These are phyloP conservation scores for Hamigera avellanea DNA, from an alignment of 495 filamentous ascomycete species.

Conservation along the genomic window DNA sequence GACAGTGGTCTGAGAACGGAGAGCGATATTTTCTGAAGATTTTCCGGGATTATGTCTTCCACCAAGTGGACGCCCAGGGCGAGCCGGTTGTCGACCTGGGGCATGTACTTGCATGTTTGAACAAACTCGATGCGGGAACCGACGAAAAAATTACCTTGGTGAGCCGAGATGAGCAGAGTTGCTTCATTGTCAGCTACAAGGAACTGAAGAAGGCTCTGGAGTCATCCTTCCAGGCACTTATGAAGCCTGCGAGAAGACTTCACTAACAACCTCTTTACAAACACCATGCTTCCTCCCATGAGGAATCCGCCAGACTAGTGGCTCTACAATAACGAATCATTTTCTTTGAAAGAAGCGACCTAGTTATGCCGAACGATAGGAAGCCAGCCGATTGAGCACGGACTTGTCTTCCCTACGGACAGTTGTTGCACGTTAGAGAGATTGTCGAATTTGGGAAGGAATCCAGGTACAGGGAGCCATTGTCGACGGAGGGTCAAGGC, in stretches of 20 bases:
- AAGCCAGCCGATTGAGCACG: too few species aligned
- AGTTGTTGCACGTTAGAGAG: too few species aligned
- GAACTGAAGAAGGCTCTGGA: conserved; percentile 74
- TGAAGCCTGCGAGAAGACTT: conserved; percentile 41
- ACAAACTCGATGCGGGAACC: conserved; percentile 81
- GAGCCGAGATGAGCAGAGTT: conserved; percentile 80
- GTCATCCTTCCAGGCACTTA: conserved; percentile 66
- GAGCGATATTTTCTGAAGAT: conserved; percentile 86
- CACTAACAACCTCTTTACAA: conserved; percentile 17
- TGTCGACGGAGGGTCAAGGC: too few species aligned
- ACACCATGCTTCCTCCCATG: too few species aligned
- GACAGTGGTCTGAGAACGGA: conserved; percentile 76
- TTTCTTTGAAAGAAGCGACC: too few species aligned
- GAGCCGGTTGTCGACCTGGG: conserved; percentile 72
- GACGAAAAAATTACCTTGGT: conserved; percentile 78
- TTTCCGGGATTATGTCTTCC: conserved; percentile 95
- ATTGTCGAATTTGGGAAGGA: too few species aligned
- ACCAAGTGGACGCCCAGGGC: conserved; percentile 77
- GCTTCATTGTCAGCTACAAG: conserved; percentile 74
- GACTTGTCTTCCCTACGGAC: too few species aligned
- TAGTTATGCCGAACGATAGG: too few species aligned
- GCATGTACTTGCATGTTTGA: conserved; percentile 72
- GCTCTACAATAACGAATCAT: too few species aligned
- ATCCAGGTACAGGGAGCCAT: too few species aligned
- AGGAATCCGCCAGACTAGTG: too few species aligned